These are phyloP conservation scores for Colletotrichum chlorophyti DNA, from an alignment of 2,329 filamentous ascomycete species.

Conservation along the genomic window DNA sequence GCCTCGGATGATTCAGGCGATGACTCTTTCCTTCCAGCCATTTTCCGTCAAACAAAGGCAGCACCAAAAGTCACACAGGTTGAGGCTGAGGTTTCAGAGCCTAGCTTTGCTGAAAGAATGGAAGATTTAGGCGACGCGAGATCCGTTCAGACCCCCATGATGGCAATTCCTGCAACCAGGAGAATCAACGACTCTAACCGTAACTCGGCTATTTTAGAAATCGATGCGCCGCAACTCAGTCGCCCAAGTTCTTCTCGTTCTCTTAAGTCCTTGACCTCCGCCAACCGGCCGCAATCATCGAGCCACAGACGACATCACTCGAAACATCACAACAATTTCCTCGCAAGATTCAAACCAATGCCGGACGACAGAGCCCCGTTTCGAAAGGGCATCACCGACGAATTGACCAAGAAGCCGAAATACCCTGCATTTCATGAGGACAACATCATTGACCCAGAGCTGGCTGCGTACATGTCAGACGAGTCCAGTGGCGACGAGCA, in stretches of 20 bases:
- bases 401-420: constrained; percentile 67
- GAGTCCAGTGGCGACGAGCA: constrained; percentile 94
- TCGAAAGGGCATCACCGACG: constrained; percentile 73
- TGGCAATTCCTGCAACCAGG: constrained; percentile 72
- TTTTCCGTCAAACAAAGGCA: constrained; percentile 62
- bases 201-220: constrained; percentile 89
- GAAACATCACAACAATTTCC: constrained; percentile 73
- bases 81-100: constrained; percentile 48
- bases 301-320: constrained; percentile 87
- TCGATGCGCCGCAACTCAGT: constrained; percentile 81
- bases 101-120: constrained; percentile 47
- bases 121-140: constrained; percentile 56
- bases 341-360: constrained; percentile 75
- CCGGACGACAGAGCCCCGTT: constrained; percentile 88
- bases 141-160: constrained; percentile 71
- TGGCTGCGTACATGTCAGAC: constrained; percentile 95
- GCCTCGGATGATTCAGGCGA: constrained; percentile 86
- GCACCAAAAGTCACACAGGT: constrained; percentile 41
- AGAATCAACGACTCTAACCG: constrained; percentile 78
- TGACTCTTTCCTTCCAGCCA: constrained; percentile 71
- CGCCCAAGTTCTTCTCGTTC: constrained; percentile 95
- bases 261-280: constrained; percentile 73
- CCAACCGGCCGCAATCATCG: constrained; percentile 74
- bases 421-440: constrained; percentile 96
- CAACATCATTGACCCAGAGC: constrained; percentile 96